Conservation (phyloP, 306 rosid species). For the Pueraria montana region DNA sequence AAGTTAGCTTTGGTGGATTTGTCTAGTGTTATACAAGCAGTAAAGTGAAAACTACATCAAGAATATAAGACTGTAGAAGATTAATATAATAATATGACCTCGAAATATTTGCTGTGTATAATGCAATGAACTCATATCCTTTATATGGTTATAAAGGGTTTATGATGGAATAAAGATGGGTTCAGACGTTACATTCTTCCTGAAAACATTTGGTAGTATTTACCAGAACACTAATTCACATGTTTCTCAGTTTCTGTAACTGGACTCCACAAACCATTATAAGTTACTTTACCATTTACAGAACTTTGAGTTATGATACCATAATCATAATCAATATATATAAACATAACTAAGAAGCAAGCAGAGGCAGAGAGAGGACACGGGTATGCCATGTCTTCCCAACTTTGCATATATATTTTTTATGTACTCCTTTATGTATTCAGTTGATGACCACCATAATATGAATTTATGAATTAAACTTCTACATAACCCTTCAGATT, state of each 20-base stretch:
- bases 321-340: neutral
- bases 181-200: slow-evolving; percentile 10
- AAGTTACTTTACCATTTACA: slow-evolving; percentile 23
- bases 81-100: slow-evolving; percentile 1
- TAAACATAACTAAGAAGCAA: slow-evolving; percentile 23
- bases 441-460: neutral
- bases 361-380: neutral
- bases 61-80: slow-evolving; percentile 7
- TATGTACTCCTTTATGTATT: neutral
- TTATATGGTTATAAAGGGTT: neutral
- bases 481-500: neutral
- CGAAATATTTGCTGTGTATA: neutral
- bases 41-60: slow-evolving; percentile 16
- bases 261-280: neutral
- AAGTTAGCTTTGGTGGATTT: slow-evolving; percentile 10
- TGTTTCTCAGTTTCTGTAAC: neutral
- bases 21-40: slow-evolving; percentile 1
- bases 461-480: neutral
- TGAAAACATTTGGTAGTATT: slow-evolving; percentile 12
- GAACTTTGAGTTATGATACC: slow-evolving; percentile 1
- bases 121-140: neutral
- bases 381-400: neutral
- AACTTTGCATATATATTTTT: neutral
- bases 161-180: slow-evolving; percentile 4
- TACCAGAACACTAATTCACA: slow-evolving; percentile 27